Evolutionary conservation across 352 stramenopile genomes (phyloP), one percentile per base, ranked within the genome.

Genomic region (Pilasporangium apinafurcum): DNA sequence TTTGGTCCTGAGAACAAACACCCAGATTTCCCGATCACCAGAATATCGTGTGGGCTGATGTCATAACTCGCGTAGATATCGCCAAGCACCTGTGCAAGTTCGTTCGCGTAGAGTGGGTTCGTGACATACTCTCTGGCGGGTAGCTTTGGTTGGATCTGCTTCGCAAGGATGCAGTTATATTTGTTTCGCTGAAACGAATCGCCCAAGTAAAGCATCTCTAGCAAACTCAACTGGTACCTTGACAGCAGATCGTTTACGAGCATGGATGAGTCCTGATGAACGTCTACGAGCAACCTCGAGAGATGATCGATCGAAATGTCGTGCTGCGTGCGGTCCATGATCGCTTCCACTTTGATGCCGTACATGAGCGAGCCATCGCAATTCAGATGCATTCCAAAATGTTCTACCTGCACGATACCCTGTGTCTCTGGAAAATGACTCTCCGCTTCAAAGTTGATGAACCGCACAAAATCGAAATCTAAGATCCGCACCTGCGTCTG

Each of bases 381-480:
- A 39, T 88, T 88, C 13, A 93, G 54, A 35, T 87, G 76, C 70
- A 87, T 89, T 16, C 96, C 96, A 63, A 99, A 98, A 35, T 89
- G 97, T 62, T 98, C 95, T 26, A 98, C 81, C 62, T 98, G 94
- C 10, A 97, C 88, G 30, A 98, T 94, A 26, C 94, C 95, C 14
- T 67, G 74, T 8, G 96, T 89, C 70, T 97, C 92, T 16, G 92
- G 83, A 56, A 97, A 98, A 39, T 98, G 81, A 47, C 97, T 98
- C 55, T 98, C 95, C 20, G 96, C 96, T 58, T 99, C 96, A 51
- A 98, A 98, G 58, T 98, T 99, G 44, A 98, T 97, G 52, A 98
- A 96, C 33, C 97, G 95, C 20, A 96, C 95, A 34, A 98, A 93
- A 31, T 96, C 96, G 51, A 97, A 99, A 58, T 99, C 96, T 3